These are phyloP conservation scores for Tubosaeta sp. DNA, from an alignment of 768 basidiomycete species.

Conservation along the genomic window DNA sequence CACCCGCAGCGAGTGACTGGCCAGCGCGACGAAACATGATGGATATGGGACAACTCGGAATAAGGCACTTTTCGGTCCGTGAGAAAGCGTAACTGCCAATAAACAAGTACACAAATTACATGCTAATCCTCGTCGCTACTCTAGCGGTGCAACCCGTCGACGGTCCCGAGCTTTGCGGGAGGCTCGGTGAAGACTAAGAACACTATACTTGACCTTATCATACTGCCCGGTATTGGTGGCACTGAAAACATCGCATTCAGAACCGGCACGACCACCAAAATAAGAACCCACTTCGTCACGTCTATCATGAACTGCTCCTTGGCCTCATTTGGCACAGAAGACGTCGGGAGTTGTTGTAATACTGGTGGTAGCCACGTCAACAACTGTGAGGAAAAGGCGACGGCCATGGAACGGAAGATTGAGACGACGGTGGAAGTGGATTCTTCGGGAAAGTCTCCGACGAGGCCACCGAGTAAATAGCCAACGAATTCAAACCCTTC, in stretches of 20 bases:
- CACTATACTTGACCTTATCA: constrained; percentile 80
- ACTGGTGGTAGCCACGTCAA: constrained; percentile 69
- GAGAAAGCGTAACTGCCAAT: neutral
- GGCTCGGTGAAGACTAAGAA: constrained; percentile 65
- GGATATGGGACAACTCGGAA: constrained; percentile 10
- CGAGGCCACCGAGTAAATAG: constrained; percentile 70
- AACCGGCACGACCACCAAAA: neutral
- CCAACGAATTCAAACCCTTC: constrained; percentile 71
- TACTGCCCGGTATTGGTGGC: constrained; percentile 60
- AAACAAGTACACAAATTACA: constrained; percentile 19
- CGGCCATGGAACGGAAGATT: constrained; percentile 67
- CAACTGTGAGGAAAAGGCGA: constrained; percentile 65
- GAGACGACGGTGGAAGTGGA: constrained; percentile 66
- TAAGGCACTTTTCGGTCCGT: neutral
- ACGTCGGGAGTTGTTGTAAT: constrained; percentile 63
- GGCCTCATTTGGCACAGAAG: constrained; percentile 56
- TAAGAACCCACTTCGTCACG: constrained; percentile 60
- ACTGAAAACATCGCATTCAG: constrained; percentile 35
- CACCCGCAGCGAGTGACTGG: constrained; percentile 48
- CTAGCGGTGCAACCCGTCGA: constrained; percentile 33
- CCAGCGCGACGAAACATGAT: constrained; percentile 58
- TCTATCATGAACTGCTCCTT: constrained; percentile 73
- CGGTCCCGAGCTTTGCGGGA: constrained; percentile 73
- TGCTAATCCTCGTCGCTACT: constrained; percentile 19
- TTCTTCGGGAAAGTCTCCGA: constrained; percentile 88